Conservation (phyloP, 1,284 basidiomycete genomes). For the Ceratobasidium sp. region DNA sequence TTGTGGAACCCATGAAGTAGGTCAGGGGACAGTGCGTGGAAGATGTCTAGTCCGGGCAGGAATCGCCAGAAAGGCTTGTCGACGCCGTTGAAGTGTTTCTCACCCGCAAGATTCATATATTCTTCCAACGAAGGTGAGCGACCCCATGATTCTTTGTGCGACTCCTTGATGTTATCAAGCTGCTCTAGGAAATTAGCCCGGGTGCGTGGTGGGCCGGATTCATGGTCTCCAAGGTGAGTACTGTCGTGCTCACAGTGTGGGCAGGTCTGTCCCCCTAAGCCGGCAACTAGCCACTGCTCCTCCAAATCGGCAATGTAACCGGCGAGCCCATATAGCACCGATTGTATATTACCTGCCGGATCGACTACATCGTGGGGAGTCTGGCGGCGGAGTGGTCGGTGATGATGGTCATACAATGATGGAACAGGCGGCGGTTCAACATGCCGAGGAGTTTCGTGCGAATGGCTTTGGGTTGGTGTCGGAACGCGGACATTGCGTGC, state of each 20-base stretch:
- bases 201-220: not conserved
- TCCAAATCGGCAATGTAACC: conserved; percentile 5
- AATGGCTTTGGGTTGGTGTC: not conserved
- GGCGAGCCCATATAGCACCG: not conserved
- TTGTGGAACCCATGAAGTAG: conserved; percentile 39
- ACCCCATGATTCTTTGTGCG: not conserved
- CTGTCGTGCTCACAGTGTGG: not conserved
- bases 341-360: conserved; percentile 7
- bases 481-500: not conserved
- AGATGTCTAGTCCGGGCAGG: conserved; percentile 11
- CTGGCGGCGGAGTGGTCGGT: conserved; percentile 1
- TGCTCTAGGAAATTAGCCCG: not conserved
- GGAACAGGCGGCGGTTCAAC: conserved; percentile 1
- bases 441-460: not conserved
- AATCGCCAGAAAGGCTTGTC: conserved; percentile 31
- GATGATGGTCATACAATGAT: conserved; percentile 24
- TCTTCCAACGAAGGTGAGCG: not conserved
- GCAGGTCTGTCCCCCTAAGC: not conserved
- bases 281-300: not conserved
- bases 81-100: conserved; percentile 31
- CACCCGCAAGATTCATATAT: not conserved
- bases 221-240: conserved; percentile 10
- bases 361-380: conserved; percentile 18
- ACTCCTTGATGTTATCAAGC: not conserved
- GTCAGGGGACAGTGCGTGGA: conserved; percentile 7